A percentile compares a stretch with the other conserved stretches of the same genome.
Evolutionary conservation across 768 basidiomycete species (phyloP).

Genomic region (Hygrocybe coccinea): DNA sequence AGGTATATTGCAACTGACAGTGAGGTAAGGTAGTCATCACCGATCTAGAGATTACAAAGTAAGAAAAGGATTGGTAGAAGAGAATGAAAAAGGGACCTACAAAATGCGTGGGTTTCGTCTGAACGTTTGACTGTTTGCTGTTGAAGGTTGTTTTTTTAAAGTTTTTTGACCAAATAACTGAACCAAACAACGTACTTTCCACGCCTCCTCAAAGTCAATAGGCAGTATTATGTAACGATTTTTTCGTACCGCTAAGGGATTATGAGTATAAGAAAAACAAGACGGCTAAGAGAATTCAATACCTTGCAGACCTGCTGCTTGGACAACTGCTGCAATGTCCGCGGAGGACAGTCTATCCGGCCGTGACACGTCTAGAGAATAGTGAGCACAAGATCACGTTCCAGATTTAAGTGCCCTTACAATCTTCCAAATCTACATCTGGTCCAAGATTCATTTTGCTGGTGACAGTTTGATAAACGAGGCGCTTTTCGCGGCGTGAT

Average conservation of each 20-base stretch:
- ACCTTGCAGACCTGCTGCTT: constrained; percentile 97
- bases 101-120: constrained; percentile 97
- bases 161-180: constrained; percentile 37
- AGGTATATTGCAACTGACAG: neutral
- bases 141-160: constrained; percentile 35
- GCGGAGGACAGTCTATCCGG: constrained; percentile 95
- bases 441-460: constrained; percentile 96
- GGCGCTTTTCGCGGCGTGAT: constrained; percentile 86
- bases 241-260: constrained; percentile 79
- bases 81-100: constrained; percentile 43
- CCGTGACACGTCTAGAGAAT: constrained; percentile 78
- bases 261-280: constrained; percentile 1
- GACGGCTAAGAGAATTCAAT: constrained; percentile 5
- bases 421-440: constrained; percentile 97
- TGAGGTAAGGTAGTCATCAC: neutral
- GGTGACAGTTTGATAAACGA: constrained; percentile 98
- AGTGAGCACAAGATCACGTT: constrained; percentile 9
- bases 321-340: constrained; percentile 91
- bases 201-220: constrained; percentile 97
- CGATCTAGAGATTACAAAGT: constrained; percentile 12
- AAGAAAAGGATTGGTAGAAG: constrained; percentile 16
- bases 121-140: constrained; percentile 95
- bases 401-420: constrained; percentile 44
- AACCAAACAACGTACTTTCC: constrained; percentile 84
- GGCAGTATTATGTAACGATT: constrained; percentile 97